Percentiles rank a stretch among this genome's conserved stretches.
Evolutionary conservation across 108 stramenopile species (phyloP).

Genomic region (Fistulifera solaris): DNA sequence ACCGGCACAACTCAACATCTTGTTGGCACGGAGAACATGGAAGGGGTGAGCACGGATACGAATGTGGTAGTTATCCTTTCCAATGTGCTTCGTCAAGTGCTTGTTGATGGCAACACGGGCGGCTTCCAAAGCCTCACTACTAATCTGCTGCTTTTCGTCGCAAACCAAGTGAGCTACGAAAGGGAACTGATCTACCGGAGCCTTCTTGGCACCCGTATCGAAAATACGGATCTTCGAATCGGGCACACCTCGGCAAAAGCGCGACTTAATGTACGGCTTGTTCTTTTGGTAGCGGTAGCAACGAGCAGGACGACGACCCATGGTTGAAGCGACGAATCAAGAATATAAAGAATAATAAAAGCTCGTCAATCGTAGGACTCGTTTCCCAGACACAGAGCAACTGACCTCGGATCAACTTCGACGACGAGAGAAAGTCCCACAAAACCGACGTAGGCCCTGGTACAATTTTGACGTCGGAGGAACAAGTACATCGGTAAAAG

Average conservation of each 20-base stretch:
- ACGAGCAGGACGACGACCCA: constrained; percentile 94
- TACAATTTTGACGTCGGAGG: too few relatives aligned
- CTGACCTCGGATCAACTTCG: too few relatives aligned
- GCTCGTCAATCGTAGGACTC: too few relatives aligned
- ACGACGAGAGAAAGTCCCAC: too few relatives aligned
- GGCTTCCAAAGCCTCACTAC: constrained; percentile 98
- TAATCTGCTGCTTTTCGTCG: constrained; percentile 99
- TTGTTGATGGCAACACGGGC: constrained; percentile 99
- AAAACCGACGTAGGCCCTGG: too few relatives aligned
- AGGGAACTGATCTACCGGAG: constrained; percentile 97
- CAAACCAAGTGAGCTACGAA: constrained; percentile 99
- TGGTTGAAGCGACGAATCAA: constrained; percentile 23
- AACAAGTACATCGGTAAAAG: too few relatives aligned
- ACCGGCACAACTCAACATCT: constrained; percentile 99
- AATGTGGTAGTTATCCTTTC: constrained; percentile 99
- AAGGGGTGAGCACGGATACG: constrained; percentile 98
- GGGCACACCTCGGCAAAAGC: constrained; percentile 99
- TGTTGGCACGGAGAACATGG: constrained; percentile 99
- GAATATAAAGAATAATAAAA: too few relatives aligned
- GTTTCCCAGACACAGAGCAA: too few relatives aligned
- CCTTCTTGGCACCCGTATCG: constrained; percentile 98
- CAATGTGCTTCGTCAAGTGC: constrained; percentile 96
- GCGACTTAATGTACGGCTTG: constrained; percentile 99
- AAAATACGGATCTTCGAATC: constrained; percentile 99
- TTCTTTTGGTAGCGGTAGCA: constrained; percentile 99